Evolutionary conservation across 2,329 filamentous ascomycete species (phyloP).

Genomic region (Ampelomyces quisqualis): DNA sequence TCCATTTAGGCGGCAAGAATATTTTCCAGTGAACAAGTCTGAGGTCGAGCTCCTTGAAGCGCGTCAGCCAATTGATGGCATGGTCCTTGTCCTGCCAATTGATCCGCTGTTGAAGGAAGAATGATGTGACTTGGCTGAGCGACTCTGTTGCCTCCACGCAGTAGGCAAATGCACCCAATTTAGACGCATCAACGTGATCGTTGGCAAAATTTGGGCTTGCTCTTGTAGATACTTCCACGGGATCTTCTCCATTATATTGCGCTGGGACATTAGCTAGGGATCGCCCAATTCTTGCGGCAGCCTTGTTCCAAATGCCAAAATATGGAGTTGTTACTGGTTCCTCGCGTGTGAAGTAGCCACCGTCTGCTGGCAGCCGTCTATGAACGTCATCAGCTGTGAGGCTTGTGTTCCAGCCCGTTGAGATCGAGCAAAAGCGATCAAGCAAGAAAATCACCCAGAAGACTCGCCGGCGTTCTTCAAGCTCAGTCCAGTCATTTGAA

Average conservation of each 20-base stretch:
- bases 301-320: slow-evolving; percentile 42
- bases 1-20: slow-evolving; percentile 38
- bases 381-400: slow-evolving; percentile 40
- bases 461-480: slow-evolving; percentile 35
- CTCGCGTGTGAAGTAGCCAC: slow-evolving; percentile 38
- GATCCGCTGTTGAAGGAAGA: slow-evolving; percentile 38
- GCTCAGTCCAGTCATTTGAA: slow-evolving; percentile 33
- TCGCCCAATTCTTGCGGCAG: slow-evolving; percentile 34
- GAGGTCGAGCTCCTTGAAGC: slow-evolving; percentile 40
- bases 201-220: slow-evolving; percentile 35
- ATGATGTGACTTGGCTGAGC: slow-evolving; percentile 38
- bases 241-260: slow-evolving; percentile 39
- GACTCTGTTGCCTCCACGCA: slow-evolving; percentile 39
- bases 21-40: slow-evolving; percentile 39
- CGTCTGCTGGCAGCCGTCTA: slow-evolving; percentile 35
- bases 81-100: slow-evolving; percentile 41
- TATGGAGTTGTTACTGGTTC: slow-evolving; percentile 38
- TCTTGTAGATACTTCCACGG: slow-evolving; percentile 24
- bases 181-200: slow-evolving; percentile 38
- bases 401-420: slow-evolving; percentile 39
- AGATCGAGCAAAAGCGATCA: slow-evolving; percentile 38
- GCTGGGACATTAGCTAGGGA: slow-evolving; percentile 37
- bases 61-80: slow-evolving; percentile 37
- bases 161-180: slow-evolving; percentile 39
- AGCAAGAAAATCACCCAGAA: slow-evolving; percentile 40